Conservation (phyloP, 2,329 filamentous ascomycete species). For the Colletotrichum salicis region DNA sequence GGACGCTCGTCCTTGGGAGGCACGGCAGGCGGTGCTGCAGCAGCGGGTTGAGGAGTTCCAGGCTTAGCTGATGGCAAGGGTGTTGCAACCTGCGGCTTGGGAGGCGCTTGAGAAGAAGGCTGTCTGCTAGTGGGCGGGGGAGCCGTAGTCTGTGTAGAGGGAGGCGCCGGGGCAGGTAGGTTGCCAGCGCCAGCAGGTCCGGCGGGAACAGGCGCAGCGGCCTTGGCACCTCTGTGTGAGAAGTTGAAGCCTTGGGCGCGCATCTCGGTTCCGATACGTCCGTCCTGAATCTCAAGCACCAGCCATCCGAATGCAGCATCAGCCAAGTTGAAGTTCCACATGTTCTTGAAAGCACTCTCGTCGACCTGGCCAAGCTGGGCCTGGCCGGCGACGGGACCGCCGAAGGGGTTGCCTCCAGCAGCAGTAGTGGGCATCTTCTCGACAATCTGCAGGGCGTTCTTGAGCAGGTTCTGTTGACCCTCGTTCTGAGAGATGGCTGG, state of each 20-base stretch:
- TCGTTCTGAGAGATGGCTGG: constrained; percentile 94
- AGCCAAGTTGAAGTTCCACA: constrained; percentile 99
- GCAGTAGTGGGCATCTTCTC: constrained; percentile 97
- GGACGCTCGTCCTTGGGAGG: constrained; percentile 69
- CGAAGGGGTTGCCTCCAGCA: constrained; percentile 96
- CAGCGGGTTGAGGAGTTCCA: constrained; percentile 61
- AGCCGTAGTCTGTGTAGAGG: constrained; percentile 48
- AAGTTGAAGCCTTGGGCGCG: constrained; percentile 99
- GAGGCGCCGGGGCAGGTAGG: constrained; percentile 48
- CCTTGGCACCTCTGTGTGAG: constrained; percentile 89
- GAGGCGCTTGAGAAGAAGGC: constrained; percentile 47
- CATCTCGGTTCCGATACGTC: constrained; percentile 98
- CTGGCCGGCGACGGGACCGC: constrained; percentile 80
- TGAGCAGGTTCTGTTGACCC: constrained; percentile 89
- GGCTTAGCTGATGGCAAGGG: constrained; percentile 52
- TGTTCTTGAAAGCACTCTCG: constrained; percentile 99
- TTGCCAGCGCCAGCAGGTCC: constrained; percentile 47
- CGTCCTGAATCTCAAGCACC: constrained; percentile 93
- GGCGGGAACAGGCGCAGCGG: constrained; percentile 54
- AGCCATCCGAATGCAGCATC: constrained; percentile 98
- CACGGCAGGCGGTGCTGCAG: constrained; percentile 53
- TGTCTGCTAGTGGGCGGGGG: constrained; percentile 49
- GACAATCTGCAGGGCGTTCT: constrained; percentile 93
- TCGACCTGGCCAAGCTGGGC: constrained; percentile 87
- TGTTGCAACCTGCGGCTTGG: constrained; percentile 54